phyloP scores from a whole-genome alignment of 352 stramenopile genomes.

The Plasmopara viticola region DNA sequence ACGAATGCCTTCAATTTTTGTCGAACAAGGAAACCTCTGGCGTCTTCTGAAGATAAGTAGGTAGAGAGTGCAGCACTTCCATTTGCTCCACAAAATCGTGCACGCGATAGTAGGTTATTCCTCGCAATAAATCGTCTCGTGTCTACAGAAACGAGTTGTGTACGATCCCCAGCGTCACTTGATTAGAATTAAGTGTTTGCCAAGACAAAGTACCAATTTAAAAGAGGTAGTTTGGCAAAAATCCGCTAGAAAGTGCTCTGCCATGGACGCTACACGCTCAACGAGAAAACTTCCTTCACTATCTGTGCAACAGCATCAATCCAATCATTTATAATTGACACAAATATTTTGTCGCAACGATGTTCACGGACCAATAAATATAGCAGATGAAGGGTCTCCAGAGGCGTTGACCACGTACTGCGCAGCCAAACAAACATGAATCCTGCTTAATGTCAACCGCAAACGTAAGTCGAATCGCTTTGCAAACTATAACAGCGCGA shows the following conservation, averaged over 20 bases:
- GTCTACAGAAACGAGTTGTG: slow-evolving; percentile 20
- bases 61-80: slow-evolving; percentile 76
- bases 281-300: slow-evolving; percentile 90
- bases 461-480: neutral
- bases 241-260: slow-evolving; percentile 69
- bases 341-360: neutral
- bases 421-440: slow-evolving; percentile 58
- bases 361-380: slow-evolving; percentile 56
- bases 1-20: neutral
- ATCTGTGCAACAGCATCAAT: slow-evolving; percentile 33
- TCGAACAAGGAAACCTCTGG: slow-evolving; percentile 20
- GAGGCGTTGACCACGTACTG: slow-evolving; percentile 31
- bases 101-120: slow-evolving; percentile 68
- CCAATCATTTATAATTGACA: neutral
- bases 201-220: slow-evolving; percentile 24
- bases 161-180: too few relatives aligned
- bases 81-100: slow-evolving; percentile 88
- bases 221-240: slow-evolving; percentile 27
- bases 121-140: slow-evolving; percentile 76
- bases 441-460: slow-evolving; percentile 25
- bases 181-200: neutral
- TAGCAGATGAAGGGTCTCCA: slow-evolving; percentile 14
- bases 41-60: slow-evolving; percentile 38
- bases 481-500: neutral
- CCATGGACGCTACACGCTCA: slow-evolving; percentile 84